These are phyloP conservation scores for Globisporangium mamillatum DNA, from an alignment of 352 stramenopile species.

Conservation along the genomic window DNA sequence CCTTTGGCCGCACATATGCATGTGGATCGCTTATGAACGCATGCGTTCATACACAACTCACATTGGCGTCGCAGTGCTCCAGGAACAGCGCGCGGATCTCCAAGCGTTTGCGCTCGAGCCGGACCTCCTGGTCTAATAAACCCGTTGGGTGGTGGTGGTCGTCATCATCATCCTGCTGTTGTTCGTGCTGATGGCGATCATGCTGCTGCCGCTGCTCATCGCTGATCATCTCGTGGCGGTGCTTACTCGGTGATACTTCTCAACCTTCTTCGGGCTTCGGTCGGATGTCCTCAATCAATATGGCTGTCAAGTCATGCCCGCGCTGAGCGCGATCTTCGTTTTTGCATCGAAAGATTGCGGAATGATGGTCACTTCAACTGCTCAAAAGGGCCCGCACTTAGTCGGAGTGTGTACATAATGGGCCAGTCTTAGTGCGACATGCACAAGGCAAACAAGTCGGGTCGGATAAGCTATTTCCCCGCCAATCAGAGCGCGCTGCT, in stretches of 20 bases:
- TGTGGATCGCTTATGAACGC: no score
- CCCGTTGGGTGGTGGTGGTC: no score
- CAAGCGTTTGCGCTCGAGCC: neutral
- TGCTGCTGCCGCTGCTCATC: neutral
- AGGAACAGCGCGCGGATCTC: neutral
- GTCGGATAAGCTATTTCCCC: neutral
- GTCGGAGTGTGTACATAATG: neutral
- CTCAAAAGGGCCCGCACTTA: constrained; percentile 2
- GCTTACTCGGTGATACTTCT: neutral
- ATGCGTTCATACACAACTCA: neutral
- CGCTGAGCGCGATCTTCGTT: neutral
- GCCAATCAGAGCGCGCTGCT: neutral
- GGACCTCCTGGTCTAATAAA: neutral
- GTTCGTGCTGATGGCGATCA: neutral
- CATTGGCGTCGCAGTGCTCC: neutral
- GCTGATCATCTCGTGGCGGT: neutral
- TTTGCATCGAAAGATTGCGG: neutral
- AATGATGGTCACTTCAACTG: neutral
- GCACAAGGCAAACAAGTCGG: neutral
- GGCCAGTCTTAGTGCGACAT: neutral
- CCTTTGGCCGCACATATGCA: neutral
- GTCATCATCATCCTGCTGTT: neutral
- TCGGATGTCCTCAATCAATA: constrained; percentile 1
- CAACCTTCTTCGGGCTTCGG: constrained; percentile 4
- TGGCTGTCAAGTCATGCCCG: neutral